Base-by-base conservation (phyloP, 768 basidiomycete genomes). In the Pleurotus ostreatus region DNA sequence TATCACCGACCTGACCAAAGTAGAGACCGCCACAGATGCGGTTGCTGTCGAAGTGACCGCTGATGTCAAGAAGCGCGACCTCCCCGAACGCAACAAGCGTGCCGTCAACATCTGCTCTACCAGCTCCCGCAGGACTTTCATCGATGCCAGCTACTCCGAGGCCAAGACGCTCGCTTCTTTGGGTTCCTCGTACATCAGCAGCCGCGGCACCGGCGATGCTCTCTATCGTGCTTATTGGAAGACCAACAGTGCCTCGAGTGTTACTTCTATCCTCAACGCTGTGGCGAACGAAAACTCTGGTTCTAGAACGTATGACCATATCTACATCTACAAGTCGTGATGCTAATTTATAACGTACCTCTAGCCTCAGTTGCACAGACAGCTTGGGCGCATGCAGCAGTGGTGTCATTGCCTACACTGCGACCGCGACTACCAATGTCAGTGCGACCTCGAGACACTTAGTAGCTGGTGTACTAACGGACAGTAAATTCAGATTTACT, bases 321-420 rank as follows among this genome's bases (percentile, higher is more conserved):
- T 30, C 30, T 48, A 5, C 9, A 2, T 38, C 9, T 55, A 12
- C 46, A 16, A 13, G 1, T 8, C 16, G 45, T 7, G 23, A 4
- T 9, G 15, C n/a, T 45, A 2, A 13, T 45, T n/a, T 34, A 11
- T 51, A 7, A 43, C 37, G 12, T 30, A 9, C 9, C 56, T 18
- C 26, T 22, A 76, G 73, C n/a, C 62, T 78, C 57, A 73, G 65
- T 66, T 78, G 77, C 62, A 58, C 59, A n/a, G 77, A 78, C 60
- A 56, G 65, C n/a, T 71, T 66, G 56, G 65, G 66, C 25, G 73
- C 61, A 18, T 77, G 76, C 66, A 55, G 49, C 23, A 61, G 65
- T 48, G 74, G 74, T 60, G 73, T 77, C 51, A 75, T 78, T 54
- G 77, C 76, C 3, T 78, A 80, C 68, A 78, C 76, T 20, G 63